phyloP scores from a whole-genome alignment of 2,329 filamentous ascomycete genomes.

The Alternaria angustiovoidea region DNA sequence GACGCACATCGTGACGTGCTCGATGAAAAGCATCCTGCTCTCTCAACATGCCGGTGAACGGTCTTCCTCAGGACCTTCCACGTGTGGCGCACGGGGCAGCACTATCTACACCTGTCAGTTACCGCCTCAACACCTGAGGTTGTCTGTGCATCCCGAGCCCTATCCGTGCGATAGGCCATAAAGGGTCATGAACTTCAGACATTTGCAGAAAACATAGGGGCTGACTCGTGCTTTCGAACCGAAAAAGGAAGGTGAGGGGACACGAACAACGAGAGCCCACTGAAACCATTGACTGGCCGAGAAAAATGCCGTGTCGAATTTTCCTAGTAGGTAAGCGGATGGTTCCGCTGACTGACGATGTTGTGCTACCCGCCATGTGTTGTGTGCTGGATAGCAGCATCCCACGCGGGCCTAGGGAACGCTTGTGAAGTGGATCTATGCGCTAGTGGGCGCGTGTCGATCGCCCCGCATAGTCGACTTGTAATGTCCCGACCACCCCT shows the following conservation, averaged over 20 bases:
- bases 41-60: slow-evolving; percentile 3
- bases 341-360: slow-evolving; percentile 1
- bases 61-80: slow-evolving; percentile 1
- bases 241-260: neutral
- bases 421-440: neutral
- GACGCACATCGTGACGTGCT: slow-evolving; percentile 8
- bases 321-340: neutral
- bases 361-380: slow-evolving; percentile 6
- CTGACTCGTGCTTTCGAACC: slow-evolving; percentile 2
- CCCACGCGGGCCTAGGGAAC: slow-evolving; percentile 8
- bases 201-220: slow-evolving; percentile 1
- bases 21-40: slow-evolving; percentile 6
- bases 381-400: neutral
- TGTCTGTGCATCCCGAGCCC: neutral
- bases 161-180: neutral
- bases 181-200: slow-evolving; percentile 1
- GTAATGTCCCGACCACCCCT: slow-evolving; percentile 7
- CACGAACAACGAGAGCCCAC: neutral
- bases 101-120: neutral
- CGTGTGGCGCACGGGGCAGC: slow-evolving; percentile 6
- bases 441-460: slow-evolving; percentile 4
- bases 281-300: neutral
- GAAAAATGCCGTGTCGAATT: slow-evolving; percentile 6
- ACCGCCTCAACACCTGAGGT: neutral
- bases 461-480: slow-evolving; percentile 6